Evolutionary conservation across 352 stramenopile genomes (phyloP).

Genomic region (Globisporangium barbulae): DNA sequence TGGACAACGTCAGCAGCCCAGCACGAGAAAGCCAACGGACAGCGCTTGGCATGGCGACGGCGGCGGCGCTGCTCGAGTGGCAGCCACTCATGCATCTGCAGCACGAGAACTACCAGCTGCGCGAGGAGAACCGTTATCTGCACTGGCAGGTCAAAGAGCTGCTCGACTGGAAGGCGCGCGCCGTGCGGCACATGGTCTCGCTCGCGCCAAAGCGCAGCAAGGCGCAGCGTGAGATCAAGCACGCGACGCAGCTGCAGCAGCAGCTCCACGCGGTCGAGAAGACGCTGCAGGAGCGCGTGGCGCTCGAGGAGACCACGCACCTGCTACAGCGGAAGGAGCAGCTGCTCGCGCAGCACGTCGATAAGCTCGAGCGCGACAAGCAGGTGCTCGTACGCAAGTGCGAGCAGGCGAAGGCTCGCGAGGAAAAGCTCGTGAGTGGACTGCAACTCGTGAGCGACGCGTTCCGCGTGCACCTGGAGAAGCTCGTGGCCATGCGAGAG

Average conservation of each 20-base stretch:
- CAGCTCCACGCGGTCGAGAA: conserved; percentile 53
- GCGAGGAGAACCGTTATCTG: conserved; percentile 47
- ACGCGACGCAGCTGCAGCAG: conserved; percentile 48
- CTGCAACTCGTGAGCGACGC: conserved; percentile 42
- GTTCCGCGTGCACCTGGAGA: conserved; percentile 55
- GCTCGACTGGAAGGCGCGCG: conserved; percentile 59
- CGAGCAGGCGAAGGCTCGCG: conserved; percentile 9
- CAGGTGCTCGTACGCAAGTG: conserved; percentile 18
- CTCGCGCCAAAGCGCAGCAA: conserved; percentile 51
- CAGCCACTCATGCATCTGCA: conserved; percentile 57
- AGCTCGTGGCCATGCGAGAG: conserved; percentile 55
- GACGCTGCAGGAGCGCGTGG: conserved; percentile 48
- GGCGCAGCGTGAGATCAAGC: conserved; percentile 42
- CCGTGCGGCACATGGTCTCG: conserved; percentile 55
- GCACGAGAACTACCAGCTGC: conserved; percentile 63
- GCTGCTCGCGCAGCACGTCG: conserved; percentile 24
- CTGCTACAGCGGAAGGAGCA: conserved; percentile 34
- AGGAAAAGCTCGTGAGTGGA: conserved; percentile 23
- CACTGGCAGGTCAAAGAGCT: conserved; percentile 52
- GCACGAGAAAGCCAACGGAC: background rate
- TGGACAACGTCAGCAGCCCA: background rate
- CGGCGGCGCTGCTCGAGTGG: conserved; percentile 44
- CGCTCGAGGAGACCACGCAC: conserved; percentile 38
- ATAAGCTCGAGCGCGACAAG: conserved; percentile 30
- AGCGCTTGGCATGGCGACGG: conserved; percentile 24